phyloP scores from a whole-genome alignment of 805 yeast genomes.

The Tetrapisispora nanseiensis region DNA sequence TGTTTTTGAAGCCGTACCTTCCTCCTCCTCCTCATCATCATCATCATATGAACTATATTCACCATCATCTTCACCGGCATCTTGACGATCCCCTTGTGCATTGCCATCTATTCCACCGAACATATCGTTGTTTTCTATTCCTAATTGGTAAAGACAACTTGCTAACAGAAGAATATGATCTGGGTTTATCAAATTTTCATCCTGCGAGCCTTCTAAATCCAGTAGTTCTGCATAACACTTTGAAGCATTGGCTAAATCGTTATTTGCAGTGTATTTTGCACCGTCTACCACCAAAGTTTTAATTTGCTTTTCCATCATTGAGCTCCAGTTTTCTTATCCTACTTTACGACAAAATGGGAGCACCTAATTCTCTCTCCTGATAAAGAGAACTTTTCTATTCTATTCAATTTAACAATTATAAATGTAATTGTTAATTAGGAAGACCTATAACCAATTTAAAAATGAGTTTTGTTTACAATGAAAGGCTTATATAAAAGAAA shows the following conservation, averaged over 20 bases:
- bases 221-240: conserved; percentile 59
- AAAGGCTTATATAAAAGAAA: too few species aligned
- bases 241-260: conserved; percentile 58
- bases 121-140: conserved; percentile 6
- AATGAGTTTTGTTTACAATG: too few species aligned
- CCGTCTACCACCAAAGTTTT: conserved; percentile 48
- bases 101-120: conserved; percentile 23
- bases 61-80: conserved; percentile 5
- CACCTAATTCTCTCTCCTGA: too few species aligned
- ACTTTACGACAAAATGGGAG: too few species aligned
- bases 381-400: too few species aligned
- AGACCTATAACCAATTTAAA: too few species aligned
- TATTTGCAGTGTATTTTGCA: conserved; percentile 51
- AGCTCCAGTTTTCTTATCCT: too few species aligned
- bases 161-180: conserved; percentile 3
- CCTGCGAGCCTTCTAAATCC: conserved; percentile 4
- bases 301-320: conserved; percentile 1
- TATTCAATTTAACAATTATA: too few species aligned
- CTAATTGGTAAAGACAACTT: conserved; percentile 3
- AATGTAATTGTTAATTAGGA: too few species aligned
- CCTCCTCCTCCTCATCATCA: conserved; percentile 1
- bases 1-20: conserved; percentile 18
- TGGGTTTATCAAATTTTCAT: neutral
- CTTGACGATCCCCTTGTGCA: conserved; percentile 6
- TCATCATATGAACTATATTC: conserved; percentile 8